Evolutionary conservation across 306 rosid species (phyloP).

Genomic region (Abrus precatorius): DNA sequence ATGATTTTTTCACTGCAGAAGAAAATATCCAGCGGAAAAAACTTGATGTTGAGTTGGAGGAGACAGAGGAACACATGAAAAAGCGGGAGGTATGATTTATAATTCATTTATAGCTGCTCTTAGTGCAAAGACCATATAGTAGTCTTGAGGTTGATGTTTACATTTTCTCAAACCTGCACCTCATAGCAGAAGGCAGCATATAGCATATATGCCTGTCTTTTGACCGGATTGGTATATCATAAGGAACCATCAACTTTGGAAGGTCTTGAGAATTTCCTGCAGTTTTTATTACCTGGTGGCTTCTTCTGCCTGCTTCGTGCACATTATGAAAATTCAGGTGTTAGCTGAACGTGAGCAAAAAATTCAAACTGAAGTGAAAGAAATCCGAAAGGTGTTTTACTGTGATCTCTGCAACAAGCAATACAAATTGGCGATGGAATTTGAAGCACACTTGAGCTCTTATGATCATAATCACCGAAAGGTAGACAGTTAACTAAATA

Average conservation of each 20-base stretch:
- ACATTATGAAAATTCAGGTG: slow-evolving; percentile 97
- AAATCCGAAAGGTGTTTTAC: slow-evolving; percentile 91
- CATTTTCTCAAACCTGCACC: slow-evolving; percentile 84
- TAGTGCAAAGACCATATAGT: slow-evolving; percentile 55
- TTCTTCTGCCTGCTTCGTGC: slow-evolving; percentile 99
- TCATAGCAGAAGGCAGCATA: slow-evolving; percentile 97
- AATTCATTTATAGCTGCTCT: slow-evolving; percentile 43
- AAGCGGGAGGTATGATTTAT: slow-evolving; percentile 89
- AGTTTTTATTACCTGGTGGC: slow-evolving; percentile 99
- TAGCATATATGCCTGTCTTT: slow-evolving; percentile 92
- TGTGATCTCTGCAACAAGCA: slow-evolving; percentile 99
- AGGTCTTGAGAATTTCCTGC: slow-evolving; percentile 99
- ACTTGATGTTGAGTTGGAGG: slow-evolving; percentile 91
- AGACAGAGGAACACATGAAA: slow-evolving; percentile 82
- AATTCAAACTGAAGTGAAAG: slow-evolving; percentile 95
- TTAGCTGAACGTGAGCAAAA: slow-evolving; percentile 98
- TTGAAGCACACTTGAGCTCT: slow-evolving; percentile 93
- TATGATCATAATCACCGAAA: slow-evolving; percentile 97
- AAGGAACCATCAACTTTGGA: slow-evolving; percentile 95
- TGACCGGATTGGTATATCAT: slow-evolving; percentile 89
- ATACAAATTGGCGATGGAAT: slow-evolving; percentile 95
- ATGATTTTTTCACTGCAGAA: slow-evolving; percentile 95
- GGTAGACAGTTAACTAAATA: slow-evolving; percentile 54
- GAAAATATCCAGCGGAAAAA: slow-evolving; percentile 90
- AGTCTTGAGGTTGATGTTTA: slow-evolving; percentile 81